Base-by-base conservation (phyloP, 495 filamentous ascomycete species). In the Echria macrotheca region DNA sequence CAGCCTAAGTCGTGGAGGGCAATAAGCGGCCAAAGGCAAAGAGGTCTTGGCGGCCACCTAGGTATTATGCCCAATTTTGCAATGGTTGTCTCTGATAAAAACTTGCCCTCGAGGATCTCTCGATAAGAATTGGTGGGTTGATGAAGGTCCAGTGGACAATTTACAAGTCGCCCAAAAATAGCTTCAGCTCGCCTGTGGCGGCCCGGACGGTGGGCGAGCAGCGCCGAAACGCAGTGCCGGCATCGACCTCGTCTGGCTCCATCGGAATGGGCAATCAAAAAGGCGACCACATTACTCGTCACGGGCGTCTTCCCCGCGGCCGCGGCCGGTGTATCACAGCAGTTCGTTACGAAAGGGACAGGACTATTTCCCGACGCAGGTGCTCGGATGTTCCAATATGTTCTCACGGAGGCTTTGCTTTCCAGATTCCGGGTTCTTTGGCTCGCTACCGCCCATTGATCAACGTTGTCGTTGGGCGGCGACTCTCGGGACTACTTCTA, bases 1-100 rank as follows among this genome's bases (percentile, higher is more conserved):
- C 38, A 50, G 47, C 38, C 47, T 50, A 43, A 50, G 47, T 50
- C 26, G 25, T 7, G 19, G 26, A 25, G 44, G 21, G 38, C 26
- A 33, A 32, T 42, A 43, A 43, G 25, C 25, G 26, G n/a, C 21
- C 47, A 33, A 19, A 24, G 17, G 9, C 37, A 36, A 18, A 18
- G 12, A 7, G 23, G 38, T 3, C 47, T 50, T 36, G 47, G 46
- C 46, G 24, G 23, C 5, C n/a, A 21, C 11, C 9, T n/a, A 14
- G 44, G 7, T 37, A 14, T 37, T 17, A 31, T 31, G 28, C 7
- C 28, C 28, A 31, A 31, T 12, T 12, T 31, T 6, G 28, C 28
- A 12, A 6, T 6, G 28, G 28, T n/a, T n/a, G n/a, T n/a, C n/a
- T n/a, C 28, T 31, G 28, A 12, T 31, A 31, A 31, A 31, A 31